A percentile compares a stretch with the other conserved stretches of the same genome.
Evolutionary conservation across 2,329 filamentous ascomycete genomes (phyloP).

Genomic region (Fusarium annulatum): DNA sequence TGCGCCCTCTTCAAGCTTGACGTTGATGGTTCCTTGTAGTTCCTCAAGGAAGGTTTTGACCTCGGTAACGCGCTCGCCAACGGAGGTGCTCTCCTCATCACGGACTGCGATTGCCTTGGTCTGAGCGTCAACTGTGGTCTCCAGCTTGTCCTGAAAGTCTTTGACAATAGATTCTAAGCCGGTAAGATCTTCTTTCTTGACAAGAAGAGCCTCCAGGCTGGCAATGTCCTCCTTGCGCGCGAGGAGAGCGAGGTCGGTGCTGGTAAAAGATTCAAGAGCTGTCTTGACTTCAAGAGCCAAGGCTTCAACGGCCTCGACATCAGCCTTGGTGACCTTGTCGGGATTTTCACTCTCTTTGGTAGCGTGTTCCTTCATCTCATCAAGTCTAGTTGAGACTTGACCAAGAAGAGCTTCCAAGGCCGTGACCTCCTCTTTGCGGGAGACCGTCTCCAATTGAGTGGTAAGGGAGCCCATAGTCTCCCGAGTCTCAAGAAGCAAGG

Average conservation of each 20-base stretch:
- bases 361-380: slow-evolving; percentile 75
- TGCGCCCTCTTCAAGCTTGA: slow-evolving; percentile 80
- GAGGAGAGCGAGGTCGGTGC: slow-evolving; percentile 76
- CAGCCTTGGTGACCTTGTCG: slow-evolving; percentile 80
- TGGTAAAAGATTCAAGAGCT: slow-evolving; percentile 76
- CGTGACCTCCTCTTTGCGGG: slow-evolving; percentile 82
- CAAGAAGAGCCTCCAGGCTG: slow-evolving; percentile 73
- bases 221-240: slow-evolving; percentile 79
- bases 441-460: slow-evolving; percentile 74
- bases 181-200: slow-evolving; percentile 76
- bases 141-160: slow-evolving; percentile 75
- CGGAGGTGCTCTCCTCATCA: slow-evolving; percentile 82
- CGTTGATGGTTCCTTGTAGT: slow-evolving; percentile 79
- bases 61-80: slow-evolving; percentile 81
- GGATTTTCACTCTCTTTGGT: slow-evolving; percentile 65
- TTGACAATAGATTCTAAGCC: slow-evolving; percentile 75
- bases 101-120: slow-evolving; percentile 85
- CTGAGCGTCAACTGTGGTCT: slow-evolving; percentile 76
- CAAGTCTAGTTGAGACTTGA: slow-evolving; percentile 79
- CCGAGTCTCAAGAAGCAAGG: slow-evolving; percentile 76
- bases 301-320: slow-evolving; percentile 83
- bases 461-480: slow-evolving; percentile 76
- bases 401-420: slow-evolving; percentile 81
- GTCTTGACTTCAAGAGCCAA: slow-evolving; percentile 88
- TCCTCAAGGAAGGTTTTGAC: slow-evolving; percentile 82